These are phyloP conservation scores for Lactuca saligna DNA, from an alignment of 129 eudicot species.

Conservation along the genomic window DNA sequence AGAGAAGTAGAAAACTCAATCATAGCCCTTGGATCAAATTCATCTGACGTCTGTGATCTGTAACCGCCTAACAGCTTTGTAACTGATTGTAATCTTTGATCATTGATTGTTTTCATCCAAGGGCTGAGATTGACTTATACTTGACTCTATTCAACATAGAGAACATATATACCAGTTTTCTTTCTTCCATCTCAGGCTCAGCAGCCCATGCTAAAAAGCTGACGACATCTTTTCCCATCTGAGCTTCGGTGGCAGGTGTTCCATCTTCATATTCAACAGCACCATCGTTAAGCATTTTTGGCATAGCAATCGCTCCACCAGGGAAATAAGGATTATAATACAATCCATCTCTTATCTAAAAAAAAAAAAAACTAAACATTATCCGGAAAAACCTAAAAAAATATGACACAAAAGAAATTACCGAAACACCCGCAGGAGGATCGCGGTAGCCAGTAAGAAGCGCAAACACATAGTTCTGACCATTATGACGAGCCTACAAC, in stretches of 20 bases:
- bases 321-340: slow-evolving; percentile 86
- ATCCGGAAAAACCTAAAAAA: not conserved
- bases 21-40: no score
- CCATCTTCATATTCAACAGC: slow-evolving; percentile 90
- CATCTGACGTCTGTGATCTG: no score
- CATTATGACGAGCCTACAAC: slow-evolving; percentile 61
- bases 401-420: slow-evolving; percentile 19
- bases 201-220: slow-evolving; percentile 86
- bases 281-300: slow-evolving; percentile 84
- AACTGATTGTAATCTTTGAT: no score
- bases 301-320: slow-evolving; percentile 94
- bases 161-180: slow-evolving; percentile 65
- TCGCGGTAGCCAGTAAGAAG: slow-evolving; percentile 61
- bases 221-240: slow-evolving; percentile 86
- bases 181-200: slow-evolving; percentile 91
- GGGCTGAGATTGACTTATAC: no score
- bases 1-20: no score
- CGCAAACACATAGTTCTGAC: slow-evolving; percentile 58
- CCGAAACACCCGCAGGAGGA: slow-evolving; percentile 66
- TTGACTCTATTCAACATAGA: no score
- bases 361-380: not conserved
- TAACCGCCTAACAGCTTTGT: no score
- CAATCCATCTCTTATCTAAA: slow-evolving; percentile 77
- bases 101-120: no score
- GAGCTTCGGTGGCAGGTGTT: slow-evolving; percentile 76